Conservation (phyloP, 495 filamentous ascomycete species). For the Apodospora peruviana region DNA sequence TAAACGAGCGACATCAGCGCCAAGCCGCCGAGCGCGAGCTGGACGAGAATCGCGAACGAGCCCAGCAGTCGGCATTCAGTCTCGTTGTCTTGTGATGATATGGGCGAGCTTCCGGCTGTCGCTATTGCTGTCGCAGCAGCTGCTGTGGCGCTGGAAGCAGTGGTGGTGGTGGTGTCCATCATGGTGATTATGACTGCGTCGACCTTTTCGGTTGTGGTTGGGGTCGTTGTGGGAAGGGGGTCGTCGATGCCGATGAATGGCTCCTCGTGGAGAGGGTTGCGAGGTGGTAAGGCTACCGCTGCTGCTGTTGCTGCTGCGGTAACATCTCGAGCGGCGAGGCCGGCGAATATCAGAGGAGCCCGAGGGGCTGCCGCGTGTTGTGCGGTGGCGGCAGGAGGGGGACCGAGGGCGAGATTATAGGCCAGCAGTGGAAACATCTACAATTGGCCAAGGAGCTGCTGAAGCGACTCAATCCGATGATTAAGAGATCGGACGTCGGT, state of each 20-base stretch:
- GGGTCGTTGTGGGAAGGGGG: constrained; percentile 18
- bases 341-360: too few species aligned
- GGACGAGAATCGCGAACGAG: constrained; percentile 81
- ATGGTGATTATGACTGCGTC: constrained; percentile 7
- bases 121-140: constrained; percentile 12
- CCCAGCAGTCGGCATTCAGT: constrained; percentile 81
- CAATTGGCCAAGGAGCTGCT: too few species aligned
- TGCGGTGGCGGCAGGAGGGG: too few species aligned
- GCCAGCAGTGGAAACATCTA: too few species aligned
- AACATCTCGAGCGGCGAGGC: too few species aligned
- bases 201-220: not conserved
- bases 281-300: not conserved
- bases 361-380: too few species aligned
- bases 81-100: constrained; percentile 12
- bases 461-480: too few species aligned
- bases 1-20: constrained; percentile 83
- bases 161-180: constrained; percentile 8
- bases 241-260: not conserved
- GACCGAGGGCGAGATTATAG: too few species aligned
- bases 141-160: constrained; percentile 13
- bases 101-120: constrained; percentile 25
- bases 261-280: too few species aligned
- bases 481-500: too few species aligned
- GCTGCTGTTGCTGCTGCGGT: not conserved
- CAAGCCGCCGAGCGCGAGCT: constrained; percentile 77